Evolutionary conservation across 139 green algal genomes (phyloP), one percentile per base, ranked within the genome.

Genomic region (Dunaliella primolecta): DNA sequence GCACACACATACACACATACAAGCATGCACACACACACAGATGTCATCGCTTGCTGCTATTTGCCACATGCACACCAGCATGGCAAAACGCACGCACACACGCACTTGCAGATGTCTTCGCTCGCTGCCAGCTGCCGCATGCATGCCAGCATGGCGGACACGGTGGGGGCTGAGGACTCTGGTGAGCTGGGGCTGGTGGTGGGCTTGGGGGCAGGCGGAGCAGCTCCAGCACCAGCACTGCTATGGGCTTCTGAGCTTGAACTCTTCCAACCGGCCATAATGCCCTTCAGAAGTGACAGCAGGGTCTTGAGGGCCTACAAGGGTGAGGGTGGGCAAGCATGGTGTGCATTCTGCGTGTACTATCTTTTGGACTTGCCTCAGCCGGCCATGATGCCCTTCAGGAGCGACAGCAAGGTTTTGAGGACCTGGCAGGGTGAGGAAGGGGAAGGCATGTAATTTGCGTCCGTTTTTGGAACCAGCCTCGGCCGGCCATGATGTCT

Each of bases 41-140:
- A 64, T 64, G 7, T 64, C 46, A 25, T 64, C 46, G 15, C 46
- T 64, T 15, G 46, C 46, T 7, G 46, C 46, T 15, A 64, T 64
- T 15, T 64, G 46, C 46, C 15, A 25, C 15, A 25, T 25, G 46
- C 15, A 64, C 46, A 64, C 46, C 46, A 64, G 15, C 46, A 64
- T 64, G 7, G 7, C 46, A 64, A 64, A 64, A 15, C 46, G 46
- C 46, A 64, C 46, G 15, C 15, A 7, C 7, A 25, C 46, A 64
- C 46, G 7, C 46, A 64, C 75, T 84, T 84, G 84, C 88, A 91
- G 77, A 91, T 91, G 76, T 89, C 85, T 75, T 91, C 88, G 36
- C 89, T 91, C 36, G 85, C 88, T 0, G 88, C 85, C 25, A 91
- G 72, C 81, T 81, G 75, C 35, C 56, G 32, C 37, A 89, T 75